Conservation (phyloP, 805 yeast species). For the Clavispora fructus region DNA sequence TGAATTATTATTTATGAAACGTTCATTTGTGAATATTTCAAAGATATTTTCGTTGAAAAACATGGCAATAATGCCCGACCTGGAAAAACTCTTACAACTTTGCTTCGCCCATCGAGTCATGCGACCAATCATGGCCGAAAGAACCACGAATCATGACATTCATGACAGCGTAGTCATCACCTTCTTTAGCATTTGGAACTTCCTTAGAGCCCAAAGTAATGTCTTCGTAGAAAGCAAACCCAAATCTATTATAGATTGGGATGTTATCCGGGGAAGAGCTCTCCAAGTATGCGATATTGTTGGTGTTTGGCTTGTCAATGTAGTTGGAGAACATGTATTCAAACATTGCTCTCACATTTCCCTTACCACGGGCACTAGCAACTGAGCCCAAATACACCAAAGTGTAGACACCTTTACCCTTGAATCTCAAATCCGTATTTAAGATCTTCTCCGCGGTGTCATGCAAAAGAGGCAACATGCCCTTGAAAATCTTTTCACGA, state of each 20-base stretch:
- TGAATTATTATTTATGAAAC: background rate
- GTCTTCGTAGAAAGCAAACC: constrained; percentile 45
- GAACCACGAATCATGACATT: constrained; percentile 39
- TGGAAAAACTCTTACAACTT: constrained; percentile 6
- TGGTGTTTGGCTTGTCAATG: constrained; percentile 34
- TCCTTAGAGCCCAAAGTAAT: constrained; percentile 38
- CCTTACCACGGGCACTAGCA: constrained; percentile 48
- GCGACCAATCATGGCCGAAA: constrained; percentile 28
- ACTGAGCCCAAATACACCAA: constrained; percentile 44
- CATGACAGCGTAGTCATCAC: constrained; percentile 38
- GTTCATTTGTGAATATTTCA: background rate
- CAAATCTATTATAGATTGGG: constrained; percentile 51
- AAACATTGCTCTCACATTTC: constrained; percentile 47
- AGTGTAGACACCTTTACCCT: constrained; percentile 33
- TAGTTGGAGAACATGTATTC: constrained; percentile 43
- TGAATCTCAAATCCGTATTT: constrained; percentile 34
- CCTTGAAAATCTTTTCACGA: constrained; percentile 44
- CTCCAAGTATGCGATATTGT: constrained; percentile 44
- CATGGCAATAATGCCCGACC: background rate
- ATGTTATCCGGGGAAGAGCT: constrained; percentile 42
- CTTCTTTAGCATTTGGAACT: constrained; percentile 23
- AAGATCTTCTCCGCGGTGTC: constrained; percentile 42
- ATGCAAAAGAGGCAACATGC: constrained; percentile 48
- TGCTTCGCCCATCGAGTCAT: background rate
- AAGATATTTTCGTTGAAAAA: background rate